Evolutionary conservation across 2,329 filamentous ascomycete species (phyloP).

Genomic region (Aspergillus sp.): DNA sequence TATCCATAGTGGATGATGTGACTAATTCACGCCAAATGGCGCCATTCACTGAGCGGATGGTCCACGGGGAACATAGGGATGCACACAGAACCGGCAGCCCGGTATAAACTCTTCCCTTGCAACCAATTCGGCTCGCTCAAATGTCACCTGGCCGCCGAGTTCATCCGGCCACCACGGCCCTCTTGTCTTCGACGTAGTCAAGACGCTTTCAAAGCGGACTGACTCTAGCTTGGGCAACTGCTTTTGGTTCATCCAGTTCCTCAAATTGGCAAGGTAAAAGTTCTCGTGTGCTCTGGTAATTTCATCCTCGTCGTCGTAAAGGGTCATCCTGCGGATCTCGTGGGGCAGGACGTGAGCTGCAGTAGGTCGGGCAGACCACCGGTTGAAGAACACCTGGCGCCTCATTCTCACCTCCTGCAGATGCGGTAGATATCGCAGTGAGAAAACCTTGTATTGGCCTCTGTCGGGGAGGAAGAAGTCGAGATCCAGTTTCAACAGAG

Average conservation of each 20-base stretch:
- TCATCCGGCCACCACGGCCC: too few species aligned
- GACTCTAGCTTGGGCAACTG: neutral
- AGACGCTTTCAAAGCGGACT: neutral
- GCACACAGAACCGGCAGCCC: too few species aligned
- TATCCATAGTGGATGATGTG: neutral
- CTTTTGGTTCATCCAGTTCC: neutral
- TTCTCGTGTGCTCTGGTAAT: too few species aligned
- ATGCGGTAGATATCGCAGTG: neutral
- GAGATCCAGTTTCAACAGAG: neutral
- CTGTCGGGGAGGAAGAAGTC: neutral
- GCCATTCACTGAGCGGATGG: neutral
- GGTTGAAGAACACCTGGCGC: too few species aligned
- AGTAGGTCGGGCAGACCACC: too few species aligned
- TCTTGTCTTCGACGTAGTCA: neutral
- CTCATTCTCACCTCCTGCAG: neutral
- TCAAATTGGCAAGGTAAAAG: neutral
- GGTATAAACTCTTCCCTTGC: too few species aligned
- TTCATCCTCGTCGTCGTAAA: too few species aligned
- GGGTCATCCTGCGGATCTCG: too few species aligned
- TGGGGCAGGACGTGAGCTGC: too few species aligned
- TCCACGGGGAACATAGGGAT: too few species aligned
- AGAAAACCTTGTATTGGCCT: neutral
- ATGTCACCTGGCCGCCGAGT: too few species aligned
- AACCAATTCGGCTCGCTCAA: too few species aligned
- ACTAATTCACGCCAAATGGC: neutral